Percentiles rank a stretch among this genome's conserved stretches.
Conservation (phyloP, 306 rosid species). For the Glycine soja region DNA sequence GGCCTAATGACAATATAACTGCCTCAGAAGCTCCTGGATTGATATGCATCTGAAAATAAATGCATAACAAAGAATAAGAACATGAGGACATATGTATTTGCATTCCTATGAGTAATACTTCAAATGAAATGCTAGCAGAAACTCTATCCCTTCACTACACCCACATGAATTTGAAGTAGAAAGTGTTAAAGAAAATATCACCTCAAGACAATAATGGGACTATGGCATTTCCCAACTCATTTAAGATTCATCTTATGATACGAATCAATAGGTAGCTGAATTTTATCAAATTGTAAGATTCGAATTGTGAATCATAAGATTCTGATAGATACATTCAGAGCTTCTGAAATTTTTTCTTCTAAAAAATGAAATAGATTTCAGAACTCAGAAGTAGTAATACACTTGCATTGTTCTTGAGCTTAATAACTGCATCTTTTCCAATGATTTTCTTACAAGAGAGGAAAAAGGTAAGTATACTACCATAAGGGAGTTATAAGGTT, state of each 20-base stretch:
- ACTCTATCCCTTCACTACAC: constrained; percentile 28
- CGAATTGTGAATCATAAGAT: too few species aligned
- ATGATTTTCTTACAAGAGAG: neutral
- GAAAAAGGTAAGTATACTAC: neutral
- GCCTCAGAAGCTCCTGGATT: constrained; percentile 82
- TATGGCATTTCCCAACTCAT: constrained; percentile 11
- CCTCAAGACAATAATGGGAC: neutral
- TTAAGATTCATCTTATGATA: too few species aligned
- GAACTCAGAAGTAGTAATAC: neutral
- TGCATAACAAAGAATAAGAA: constrained; percentile 31
- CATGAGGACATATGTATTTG: constrained; percentile 8
- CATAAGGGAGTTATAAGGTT: neutral
- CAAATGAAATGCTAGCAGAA: constrained; percentile 23
- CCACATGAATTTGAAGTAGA: constrained; percentile 26
- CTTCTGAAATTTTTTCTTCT: neutral
- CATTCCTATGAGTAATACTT: constrained; percentile 5
- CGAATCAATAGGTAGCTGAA: too few species aligned
- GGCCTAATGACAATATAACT: constrained; percentile 71
- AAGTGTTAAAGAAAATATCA: constrained; percentile 22
- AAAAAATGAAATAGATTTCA: neutral
- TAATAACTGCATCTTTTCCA: neutral
- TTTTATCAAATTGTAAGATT: too few species aligned
- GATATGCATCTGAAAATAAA: constrained; percentile 73
- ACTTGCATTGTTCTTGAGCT: constrained; percentile 13
- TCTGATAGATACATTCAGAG: neutral